Evolutionary conservation across 257 asterid species (phyloP), one percentile per base, ranked within the genome.

Genomic region (Solanum chaucha): DNA sequence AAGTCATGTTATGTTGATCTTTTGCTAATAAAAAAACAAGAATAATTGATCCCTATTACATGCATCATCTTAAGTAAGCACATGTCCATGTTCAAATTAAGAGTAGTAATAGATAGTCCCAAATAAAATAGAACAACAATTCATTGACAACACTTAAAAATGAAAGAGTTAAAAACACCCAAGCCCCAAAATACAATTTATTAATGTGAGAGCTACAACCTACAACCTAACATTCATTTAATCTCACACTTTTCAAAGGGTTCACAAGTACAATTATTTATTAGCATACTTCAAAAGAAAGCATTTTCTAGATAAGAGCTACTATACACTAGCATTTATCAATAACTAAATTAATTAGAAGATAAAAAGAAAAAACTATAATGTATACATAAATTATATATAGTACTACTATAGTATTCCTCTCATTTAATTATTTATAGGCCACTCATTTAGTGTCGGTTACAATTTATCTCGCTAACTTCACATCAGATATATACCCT

Each of bases 361-460:
- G 15, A 26, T 44, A 78, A 81, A 26, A 41, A 77, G 13, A 41
- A 24, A 30, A 74, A 78, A 44, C 40, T 4, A 14, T 44, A 80
- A 80, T 24, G 64, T 34, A 22, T n/a, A n/a, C 58, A 75, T 10
- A 75, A 22, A 75, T 22, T 38, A 38, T 41, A 41, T 41, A 35
- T 36, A 72, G 32, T 41, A 46, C 17, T 12, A n/a, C 12, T 24
- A 77, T 77, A 41, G 24, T 78, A 44, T 78, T 78, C 55, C 68
- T 28, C 41, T 46, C 68, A 9, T 46, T 81, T 28, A 48, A 48
- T 81, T 67, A 46, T 51, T 15, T 83, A 68, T 61, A 82, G 26
- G 26, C 34, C 86, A 68, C 87, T 78, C 46, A 85, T 68, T 8
- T 13, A 68, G 87, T 68, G 82, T 85, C 87, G 70, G 82, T 85